A percentile compares a stretch with the other conserved stretches of the same genome.
Evolutionary conservation across 2,329 filamentous ascomycete species (phyloP).

Genomic region (Diaporthe humulicola): DNA sequence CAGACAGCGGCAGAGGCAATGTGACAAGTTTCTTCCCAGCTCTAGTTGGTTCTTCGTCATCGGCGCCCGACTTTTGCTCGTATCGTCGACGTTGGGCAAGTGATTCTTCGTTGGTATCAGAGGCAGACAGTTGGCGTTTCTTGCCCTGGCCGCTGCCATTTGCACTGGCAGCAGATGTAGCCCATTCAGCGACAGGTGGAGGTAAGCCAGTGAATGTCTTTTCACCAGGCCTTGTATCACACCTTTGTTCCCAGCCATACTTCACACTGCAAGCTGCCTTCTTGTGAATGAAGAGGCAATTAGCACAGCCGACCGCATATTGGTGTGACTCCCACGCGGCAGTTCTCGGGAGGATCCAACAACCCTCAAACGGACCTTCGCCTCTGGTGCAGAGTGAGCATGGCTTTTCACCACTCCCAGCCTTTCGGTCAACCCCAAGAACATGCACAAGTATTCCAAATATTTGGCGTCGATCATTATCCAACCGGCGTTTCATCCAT

Average conservation of each 20-base stretch:
- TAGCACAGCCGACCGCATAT: constrained; percentile 28
- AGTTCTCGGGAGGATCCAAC: constrained; percentile 1
- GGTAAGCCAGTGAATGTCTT: not conserved
- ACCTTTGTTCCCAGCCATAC: constrained; percentile 22
- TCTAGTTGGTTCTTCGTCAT: constrained; percentile 1
- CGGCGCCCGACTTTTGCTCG: not conserved
- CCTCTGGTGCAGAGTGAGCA: constrained; percentile 30
- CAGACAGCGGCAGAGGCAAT: not conserved
- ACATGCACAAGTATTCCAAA: constrained; percentile 36
- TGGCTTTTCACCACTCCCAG: not conserved
- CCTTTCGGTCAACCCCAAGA: constrained; percentile 11
- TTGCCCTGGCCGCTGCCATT: not conserved
- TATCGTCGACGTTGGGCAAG: not conserved
- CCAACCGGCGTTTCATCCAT: constrained; percentile 3
- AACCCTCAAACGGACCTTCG: constrained; percentile 34
- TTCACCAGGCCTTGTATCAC: not conserved
- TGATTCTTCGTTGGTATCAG: not conserved
- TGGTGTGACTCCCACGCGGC: constrained; percentile 18
- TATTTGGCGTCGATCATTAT: constrained; percentile 30
- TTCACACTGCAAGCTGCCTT: constrained; percentile 34
- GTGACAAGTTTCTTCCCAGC: constrained; percentile 11
- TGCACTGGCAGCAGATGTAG: not conserved
- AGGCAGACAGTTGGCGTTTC: not conserved
- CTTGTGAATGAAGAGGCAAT: constrained; percentile 34
- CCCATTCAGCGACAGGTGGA: constrained; percentile 25